phyloP scores from a whole-genome alignment of 352 stramenopile species.

The Aphanomyces euteiches region DNA sequence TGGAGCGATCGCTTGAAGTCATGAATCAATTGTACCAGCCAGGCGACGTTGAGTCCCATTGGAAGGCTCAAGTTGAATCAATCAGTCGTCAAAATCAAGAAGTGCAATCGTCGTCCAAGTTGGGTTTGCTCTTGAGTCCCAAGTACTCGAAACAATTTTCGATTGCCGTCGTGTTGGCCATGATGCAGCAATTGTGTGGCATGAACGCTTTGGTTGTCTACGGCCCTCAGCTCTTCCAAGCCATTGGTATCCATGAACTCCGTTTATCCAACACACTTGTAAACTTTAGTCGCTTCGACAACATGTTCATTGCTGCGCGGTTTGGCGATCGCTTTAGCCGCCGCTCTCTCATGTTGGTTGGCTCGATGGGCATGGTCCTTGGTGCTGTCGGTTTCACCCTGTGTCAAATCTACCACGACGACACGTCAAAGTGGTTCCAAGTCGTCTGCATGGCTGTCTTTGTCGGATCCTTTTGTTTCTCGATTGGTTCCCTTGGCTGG shows the following conservation, averaged over 20 bases:
- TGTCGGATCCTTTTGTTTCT: slow-evolving; percentile 32
- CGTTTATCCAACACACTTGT: slow-evolving; percentile 24
- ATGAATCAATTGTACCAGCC: slow-evolving; percentile 35
- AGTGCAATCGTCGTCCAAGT: background rate
- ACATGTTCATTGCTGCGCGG: background rate
- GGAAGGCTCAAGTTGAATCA: slow-evolving; percentile 30
- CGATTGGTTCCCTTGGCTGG: slow-evolving; percentile 50
- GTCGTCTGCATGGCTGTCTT: slow-evolving; percentile 44
- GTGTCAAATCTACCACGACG: slow-evolving; percentile 20
- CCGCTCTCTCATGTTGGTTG: slow-evolving; percentile 31
- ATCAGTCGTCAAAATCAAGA: background rate
- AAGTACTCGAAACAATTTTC: slow-evolving; percentile 29
- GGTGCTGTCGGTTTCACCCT: slow-evolving; percentile 9
- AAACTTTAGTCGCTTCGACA: slow-evolving; percentile 16
- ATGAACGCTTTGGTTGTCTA: slow-evolving; percentile 26
- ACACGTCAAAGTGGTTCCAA: slow-evolving; percentile 31
- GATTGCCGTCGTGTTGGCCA: slow-evolving; percentile 10
- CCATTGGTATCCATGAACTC: slow-evolving; percentile 12
- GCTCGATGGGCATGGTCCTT: background rate
- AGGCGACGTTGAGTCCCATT: slow-evolving; percentile 32
- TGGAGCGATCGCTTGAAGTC: slow-evolving; percentile 34
- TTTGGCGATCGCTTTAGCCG: slow-evolving; percentile 6
- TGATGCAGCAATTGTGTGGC: slow-evolving; percentile 22
- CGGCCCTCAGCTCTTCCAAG: slow-evolving; percentile 5
- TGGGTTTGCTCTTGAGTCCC: slow-evolving; percentile 35